Evolutionary conservation across 2,329 filamentous ascomycete genomes (phyloP).

Genomic region (Penicillium hordei): DNA sequence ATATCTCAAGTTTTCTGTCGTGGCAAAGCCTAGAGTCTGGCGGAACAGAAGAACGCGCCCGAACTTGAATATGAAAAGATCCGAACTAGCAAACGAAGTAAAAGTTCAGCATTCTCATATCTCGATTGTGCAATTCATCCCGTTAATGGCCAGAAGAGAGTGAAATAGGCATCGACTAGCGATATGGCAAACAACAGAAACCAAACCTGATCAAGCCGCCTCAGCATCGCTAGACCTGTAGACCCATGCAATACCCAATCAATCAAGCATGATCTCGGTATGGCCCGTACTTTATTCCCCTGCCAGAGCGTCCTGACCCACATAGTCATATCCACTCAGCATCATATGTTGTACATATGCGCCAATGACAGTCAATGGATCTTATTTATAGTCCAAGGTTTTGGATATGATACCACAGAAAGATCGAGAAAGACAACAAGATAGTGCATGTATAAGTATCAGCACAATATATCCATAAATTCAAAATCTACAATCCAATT

Average conservation of each 20-base stretch:
- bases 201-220: neutral
- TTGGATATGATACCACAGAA: too few species aligned
- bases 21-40: neutral
- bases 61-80: too few species aligned
- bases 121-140: neutral
- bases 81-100: too few species aligned
- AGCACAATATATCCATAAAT: constrained; percentile 15
- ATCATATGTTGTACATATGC: neutral
- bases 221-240: neutral
- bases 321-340: neutral
- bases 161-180: neutral
- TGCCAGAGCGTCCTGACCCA: neutral
- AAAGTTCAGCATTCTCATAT: neutral
- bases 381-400: too few species aligned
- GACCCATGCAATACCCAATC: neutral
- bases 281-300: neutral
- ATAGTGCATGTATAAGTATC: neutral
- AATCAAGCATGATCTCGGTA: neutral
- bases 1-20: too few species aligned
- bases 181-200: neutral
- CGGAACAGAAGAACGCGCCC: neutral
- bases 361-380: too few species aligned
- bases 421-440: neutral
- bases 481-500: constrained; percentile 11
- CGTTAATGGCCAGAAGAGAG: neutral